Percentiles rank a stretch among this genome's conserved stretches.
phyloP scores from a whole-genome alignment of 2,329 filamentous ascomycete species.

The Simplicillium sp. region DNA sequence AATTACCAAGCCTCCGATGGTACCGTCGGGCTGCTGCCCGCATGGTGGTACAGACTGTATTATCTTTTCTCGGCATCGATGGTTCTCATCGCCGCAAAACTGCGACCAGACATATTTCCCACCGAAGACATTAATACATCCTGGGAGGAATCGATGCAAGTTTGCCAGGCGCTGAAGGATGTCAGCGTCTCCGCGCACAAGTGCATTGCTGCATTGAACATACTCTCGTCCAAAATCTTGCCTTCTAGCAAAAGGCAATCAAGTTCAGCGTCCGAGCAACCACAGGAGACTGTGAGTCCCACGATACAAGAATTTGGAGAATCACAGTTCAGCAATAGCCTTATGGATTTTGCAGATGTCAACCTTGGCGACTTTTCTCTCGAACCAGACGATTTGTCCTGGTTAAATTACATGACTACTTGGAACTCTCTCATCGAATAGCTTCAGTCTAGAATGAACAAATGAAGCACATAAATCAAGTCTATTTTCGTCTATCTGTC shows the following conservation, averaged over 20 bases:
- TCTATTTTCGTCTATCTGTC: slow-evolving; percentile 2
- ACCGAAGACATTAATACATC: slow-evolving; percentile 15
- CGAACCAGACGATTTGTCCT: slow-evolving; percentile 20
- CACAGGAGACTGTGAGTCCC: no score
- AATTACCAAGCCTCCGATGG: slow-evolving; percentile 19
- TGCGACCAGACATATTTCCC: slow-evolving; percentile 21
- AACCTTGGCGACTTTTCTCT: slow-evolving; percentile 19
- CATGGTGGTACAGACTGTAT: slow-evolving; percentile 29
- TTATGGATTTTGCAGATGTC: slow-evolving; percentile 14
- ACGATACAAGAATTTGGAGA: no score
- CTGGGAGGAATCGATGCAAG: slow-evolving; percentile 21
- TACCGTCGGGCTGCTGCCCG: slow-evolving; percentile 22
- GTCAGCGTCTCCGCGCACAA: slow-evolving; percentile 21
- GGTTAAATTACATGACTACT: slow-evolving; percentile 21
- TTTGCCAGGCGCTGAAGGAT: slow-evolving; percentile 21
- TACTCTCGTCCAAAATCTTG: slow-evolving; percentile 22
- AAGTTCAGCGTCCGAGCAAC: not conserved
- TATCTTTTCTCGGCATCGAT: slow-evolving; percentile 27
- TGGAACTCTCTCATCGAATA: slow-evolving; percentile 18
- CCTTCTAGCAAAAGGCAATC: slow-evolving; percentile 1
- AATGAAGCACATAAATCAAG: no score
- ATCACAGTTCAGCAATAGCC: no score
- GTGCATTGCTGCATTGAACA: slow-evolving; percentile 22
- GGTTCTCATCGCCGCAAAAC: slow-evolving; percentile 23
- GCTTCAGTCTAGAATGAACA: no score